A percentile compares a stretch with the other conserved stretches of the same genome.
These are phyloP conservation scores for Pisolithus sp. DNA, from an alignment of 768 basidiomycete genomes.

Conservation along the genomic window DNA sequence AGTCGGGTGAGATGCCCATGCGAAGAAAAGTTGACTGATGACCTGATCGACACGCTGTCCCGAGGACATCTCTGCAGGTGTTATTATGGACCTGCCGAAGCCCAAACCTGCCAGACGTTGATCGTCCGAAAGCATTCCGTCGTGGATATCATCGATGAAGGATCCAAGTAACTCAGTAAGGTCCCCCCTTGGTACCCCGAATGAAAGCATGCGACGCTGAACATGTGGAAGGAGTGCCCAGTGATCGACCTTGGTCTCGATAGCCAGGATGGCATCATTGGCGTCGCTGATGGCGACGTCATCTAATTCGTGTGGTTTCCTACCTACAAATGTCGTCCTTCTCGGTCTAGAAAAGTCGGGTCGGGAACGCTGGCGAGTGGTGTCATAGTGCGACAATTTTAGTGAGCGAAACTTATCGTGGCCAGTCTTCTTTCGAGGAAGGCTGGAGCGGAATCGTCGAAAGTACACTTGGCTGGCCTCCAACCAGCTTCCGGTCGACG, in stretches of 20 bases:
- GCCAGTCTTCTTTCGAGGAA: not conserved
- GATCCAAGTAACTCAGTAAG: conserved; percentile 34
- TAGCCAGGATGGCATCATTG: conserved; percentile 18
- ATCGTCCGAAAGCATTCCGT: conserved; percentile 22
- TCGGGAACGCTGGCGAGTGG: no score
- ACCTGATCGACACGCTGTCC: conserved; percentile 37
- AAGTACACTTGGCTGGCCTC: conserved; percentile 14
- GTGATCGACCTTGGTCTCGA: conserved; percentile 29
- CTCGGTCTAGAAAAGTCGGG: no score
- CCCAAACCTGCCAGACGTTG: conserved; percentile 26
- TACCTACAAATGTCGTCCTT: no score
- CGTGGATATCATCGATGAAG: conserved; percentile 36
- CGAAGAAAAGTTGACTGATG: conserved; percentile 48
- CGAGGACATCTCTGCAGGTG: conserved; percentile 19
- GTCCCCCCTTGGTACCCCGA: conserved; percentile 42
- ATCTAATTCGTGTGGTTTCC: no score
- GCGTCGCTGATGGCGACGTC: not conserved
- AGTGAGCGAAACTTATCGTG: not conserved
- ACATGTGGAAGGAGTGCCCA: conserved; percentile 36
- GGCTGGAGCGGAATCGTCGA: conserved; percentile 11
- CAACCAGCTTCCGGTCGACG: conserved; percentile 9
- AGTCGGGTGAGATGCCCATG: conserved; percentile 43
- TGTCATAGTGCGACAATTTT: no score
- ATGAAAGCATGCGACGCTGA: conserved; percentile 36
- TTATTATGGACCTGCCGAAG: conserved; percentile 15